Evolutionary conservation across 2,329 filamentous ascomycete species (phyloP), one percentile per base, ranked within the genome.

Genomic region (Xylaria sp.): DNA sequence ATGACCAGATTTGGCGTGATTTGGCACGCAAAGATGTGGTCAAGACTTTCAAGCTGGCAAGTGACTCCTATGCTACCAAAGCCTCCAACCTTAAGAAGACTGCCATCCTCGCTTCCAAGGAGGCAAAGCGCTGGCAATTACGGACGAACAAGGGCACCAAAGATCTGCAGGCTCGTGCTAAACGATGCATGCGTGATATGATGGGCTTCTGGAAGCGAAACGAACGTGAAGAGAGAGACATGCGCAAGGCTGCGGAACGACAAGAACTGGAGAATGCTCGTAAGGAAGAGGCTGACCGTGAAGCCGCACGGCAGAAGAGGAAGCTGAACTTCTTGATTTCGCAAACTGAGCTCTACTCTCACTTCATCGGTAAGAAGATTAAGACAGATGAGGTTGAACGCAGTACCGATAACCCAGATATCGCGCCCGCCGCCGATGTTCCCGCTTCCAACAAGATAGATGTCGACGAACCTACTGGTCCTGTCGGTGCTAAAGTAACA

Each of bases 321-420:
- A 99, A 99, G 84, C 92, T 99, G 79, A 98, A 99, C 82, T 99
- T 99, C 86, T 87, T 99, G 71, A 99, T 99, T 80, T 98, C 95
- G 0, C 96, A 99, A 82, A 99, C 96, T 0, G 96, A 99, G 79
- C 87, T 99, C 59, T 99, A 99, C 85, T 98, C 95, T 50, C 96
- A 99, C 85, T 99, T 99, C 81, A 98, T 99, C 75, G 95, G 96
- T 79, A 97, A 97, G 84, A 99, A 99, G 85, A 97, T 98, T 82
- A 97, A 97, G 83, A 98, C 95, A 1, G 92, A 96, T 74, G 94
- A 98, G 78, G 93, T 97, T 56, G 94, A 99, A 82, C 87, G 92
- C 68, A 95, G 93, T 57, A 96, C 93, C 24, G 93, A 96, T 76
- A 93, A 94, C 76, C 89, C 89, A 7, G 91, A 92, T 56, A 90